Evolutionary conservation across 345 rosid genomes (phyloP).

Genomic region (Pistacia integerrima): DNA sequence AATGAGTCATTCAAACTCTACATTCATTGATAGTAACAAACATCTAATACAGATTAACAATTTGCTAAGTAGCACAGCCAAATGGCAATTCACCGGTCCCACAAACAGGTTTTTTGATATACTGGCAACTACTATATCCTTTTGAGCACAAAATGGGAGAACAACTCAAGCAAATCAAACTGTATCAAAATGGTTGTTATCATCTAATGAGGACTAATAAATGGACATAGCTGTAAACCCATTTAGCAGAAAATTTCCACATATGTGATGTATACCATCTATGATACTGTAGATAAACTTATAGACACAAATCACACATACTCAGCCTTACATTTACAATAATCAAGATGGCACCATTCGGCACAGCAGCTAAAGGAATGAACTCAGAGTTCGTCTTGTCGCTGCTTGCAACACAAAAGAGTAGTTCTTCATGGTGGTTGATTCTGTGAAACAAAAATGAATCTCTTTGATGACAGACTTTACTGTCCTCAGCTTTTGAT

Average conservation of each 20-base stretch:
- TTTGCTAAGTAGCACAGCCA: not conserved
- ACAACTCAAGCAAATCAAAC: not conserved
- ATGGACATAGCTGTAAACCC: not conserved
- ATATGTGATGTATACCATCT: conserved; percentile 4
- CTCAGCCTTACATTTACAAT: conserved; percentile 32
- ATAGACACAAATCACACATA: conserved; percentile 3
- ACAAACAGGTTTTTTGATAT: not conserved
- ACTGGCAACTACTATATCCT: not conserved
- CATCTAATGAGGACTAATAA: not conserved
- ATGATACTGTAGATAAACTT: not conserved
- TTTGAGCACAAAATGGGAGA: not conserved
- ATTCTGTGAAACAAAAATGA: conserved; percentile 17
- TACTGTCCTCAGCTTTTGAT: conserved; percentile 19
- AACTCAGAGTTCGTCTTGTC: conserved; percentile 34
- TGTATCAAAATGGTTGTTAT: not conserved
- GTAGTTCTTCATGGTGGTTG: conserved; percentile 31
- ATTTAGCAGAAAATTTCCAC: conserved; percentile 1
- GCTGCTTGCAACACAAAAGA: conserved; percentile 32
- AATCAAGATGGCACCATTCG: conserved; percentile 27
- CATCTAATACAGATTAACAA: not conserved
- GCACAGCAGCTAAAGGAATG: conserved; percentile 31
- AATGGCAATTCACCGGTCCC: conserved; percentile 1
- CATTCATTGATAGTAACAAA: not conserved
- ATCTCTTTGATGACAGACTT: conserved; percentile 12
- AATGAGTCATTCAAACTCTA: not conserved